Conservation (phyloP, 2,329 filamentous ascomycete species). For the Podosphaera fusca region DNA sequence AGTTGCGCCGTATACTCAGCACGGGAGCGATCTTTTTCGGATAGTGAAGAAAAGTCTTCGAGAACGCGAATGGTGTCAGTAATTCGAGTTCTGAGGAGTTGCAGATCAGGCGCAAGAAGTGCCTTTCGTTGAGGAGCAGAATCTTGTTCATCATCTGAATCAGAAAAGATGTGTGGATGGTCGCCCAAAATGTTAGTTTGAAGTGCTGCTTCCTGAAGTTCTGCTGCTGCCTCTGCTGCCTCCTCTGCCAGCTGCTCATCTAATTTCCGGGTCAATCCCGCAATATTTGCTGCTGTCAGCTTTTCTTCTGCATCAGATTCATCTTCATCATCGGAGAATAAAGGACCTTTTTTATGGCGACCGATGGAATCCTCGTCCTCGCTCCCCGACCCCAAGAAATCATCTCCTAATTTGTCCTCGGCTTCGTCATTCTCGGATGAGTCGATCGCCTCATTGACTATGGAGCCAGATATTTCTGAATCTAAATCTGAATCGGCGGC, state of each 20-base stretch:
- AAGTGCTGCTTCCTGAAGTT: conserved; percentile 63
- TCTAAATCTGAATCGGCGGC: conserved; percentile 17
- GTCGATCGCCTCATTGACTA: conserved; percentile 21
- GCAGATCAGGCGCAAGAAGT: conserved; percentile 66
- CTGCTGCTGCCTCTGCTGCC: conserved; percentile 60
- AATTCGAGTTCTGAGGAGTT: conserved; percentile 69
- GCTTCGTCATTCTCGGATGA: conserved; percentile 16
- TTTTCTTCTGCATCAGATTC: conserved; percentile 73
- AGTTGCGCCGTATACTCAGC: conserved; percentile 74
- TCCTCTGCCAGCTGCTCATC: conserved; percentile 58
- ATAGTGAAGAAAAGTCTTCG: conserved; percentile 64
- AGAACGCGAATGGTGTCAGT: conserved; percentile 83
- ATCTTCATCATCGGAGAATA: conserved; percentile 92
- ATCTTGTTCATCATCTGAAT: conserved; percentile 36
- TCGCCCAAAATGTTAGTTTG: conserved; percentile 86
- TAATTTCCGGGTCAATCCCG: conserved; percentile 64
- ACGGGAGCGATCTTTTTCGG: conserved; percentile 58
- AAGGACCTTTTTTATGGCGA: conserved; percentile 33
- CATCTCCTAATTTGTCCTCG: conserved; percentile 24
- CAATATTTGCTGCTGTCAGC: conserved; percentile 89
- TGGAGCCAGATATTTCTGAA: conserved; percentile 5
- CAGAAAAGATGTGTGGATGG: conserved; percentile 39
- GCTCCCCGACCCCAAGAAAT: conserved; percentile 27
- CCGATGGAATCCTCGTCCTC: conserved; percentile 25
- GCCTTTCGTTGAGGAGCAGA: conserved; percentile 32